A percentile compares a stretch with the other conserved stretches of the same genome.
Evolutionary conservation across 345 rosid species (phyloP).

Genomic region (Salix arbutifolia): DNA sequence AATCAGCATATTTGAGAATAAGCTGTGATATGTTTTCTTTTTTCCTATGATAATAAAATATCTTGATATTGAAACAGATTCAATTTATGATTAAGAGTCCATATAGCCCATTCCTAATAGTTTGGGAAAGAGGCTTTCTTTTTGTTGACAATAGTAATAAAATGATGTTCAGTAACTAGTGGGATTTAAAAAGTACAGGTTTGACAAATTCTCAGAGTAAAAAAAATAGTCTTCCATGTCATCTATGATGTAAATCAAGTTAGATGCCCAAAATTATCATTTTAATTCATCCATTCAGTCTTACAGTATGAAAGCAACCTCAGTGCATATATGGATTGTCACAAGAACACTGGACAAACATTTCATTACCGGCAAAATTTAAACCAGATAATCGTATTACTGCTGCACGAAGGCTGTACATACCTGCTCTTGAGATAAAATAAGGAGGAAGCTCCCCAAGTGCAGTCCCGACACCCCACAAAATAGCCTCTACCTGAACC

Average conservation of each 20-base stretch:
- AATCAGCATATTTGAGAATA: neutral
- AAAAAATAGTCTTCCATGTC: neutral
- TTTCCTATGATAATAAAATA: neutral
- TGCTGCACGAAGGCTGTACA: neutral
- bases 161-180: neutral
- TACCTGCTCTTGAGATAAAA: slow-evolving; percentile 98
- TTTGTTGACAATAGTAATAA: neutral
- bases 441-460: slow-evolving; percentile 99
- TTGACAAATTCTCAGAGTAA: neutral
- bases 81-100: too few species aligned
- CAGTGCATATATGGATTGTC: neutral
- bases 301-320: neutral
- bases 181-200: neutral
- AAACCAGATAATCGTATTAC: neutral
- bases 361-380: neutral
- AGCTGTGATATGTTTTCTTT: neutral
- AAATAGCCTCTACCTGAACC: slow-evolving; percentile 77
- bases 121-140: neutral
- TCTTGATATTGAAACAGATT: neutral
- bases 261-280: neutral
- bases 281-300: neutral
- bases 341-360: neutral
- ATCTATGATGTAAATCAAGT: neutral
- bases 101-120: neutral
- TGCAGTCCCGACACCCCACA: slow-evolving; percentile 98